A percentile compares a stretch with the other conserved stretches of the same genome.
Evolutionary conservation across 805 yeast species (phyloP).

Genomic region (Myxozyma sirexii): DNA sequence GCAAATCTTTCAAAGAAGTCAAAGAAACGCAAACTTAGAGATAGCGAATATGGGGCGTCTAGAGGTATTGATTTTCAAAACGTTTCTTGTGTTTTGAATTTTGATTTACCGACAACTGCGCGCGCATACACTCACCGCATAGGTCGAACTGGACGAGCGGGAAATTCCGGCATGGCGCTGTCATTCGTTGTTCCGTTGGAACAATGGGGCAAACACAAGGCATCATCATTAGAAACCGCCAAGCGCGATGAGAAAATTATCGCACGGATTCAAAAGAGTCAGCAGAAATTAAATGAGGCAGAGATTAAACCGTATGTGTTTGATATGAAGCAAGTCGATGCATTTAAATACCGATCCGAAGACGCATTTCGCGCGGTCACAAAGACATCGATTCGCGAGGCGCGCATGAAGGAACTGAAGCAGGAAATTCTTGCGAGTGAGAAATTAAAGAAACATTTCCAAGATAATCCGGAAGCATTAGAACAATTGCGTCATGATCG

Average conservation of each 20-base stretch:
- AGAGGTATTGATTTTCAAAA: conserved; percentile 96
- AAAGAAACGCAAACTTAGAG: conserved; percentile 43
- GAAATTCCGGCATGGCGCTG: conserved; percentile 90
- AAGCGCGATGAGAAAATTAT: conserved; percentile 86
- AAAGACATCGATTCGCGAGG: conserved; percentile 84
- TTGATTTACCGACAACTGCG: conserved; percentile 88
- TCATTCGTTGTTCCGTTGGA: conserved; percentile 85
- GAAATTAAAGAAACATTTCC: conserved; percentile 89
- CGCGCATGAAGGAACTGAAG: conserved; percentile 85
- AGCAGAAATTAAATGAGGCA: conserved; percentile 54
- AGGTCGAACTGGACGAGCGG: conserved; percentile 98
- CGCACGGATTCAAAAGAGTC: conserved; percentile 73
- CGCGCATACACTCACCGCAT: conserved; percentile 89
- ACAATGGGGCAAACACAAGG: conserved; percentile 86
- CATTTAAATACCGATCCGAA: conserved; percentile 93
- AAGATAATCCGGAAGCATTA: conserved; percentile 95
- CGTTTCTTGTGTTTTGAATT: conserved; percentile 94
- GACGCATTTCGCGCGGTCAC: conserved; percentile 97
- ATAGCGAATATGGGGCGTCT: conserved; percentile 87
- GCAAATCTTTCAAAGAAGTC: conserved; percentile 18
- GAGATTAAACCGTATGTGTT: conserved; percentile 80
- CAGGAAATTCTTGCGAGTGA: conserved; percentile 85
- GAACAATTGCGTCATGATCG: conserved; percentile 88
- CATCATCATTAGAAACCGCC: conserved; percentile 69
- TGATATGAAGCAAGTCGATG: conserved; percentile 89